Evolutionary conservation across 2,329 filamentous ascomycete species (phyloP).

Genomic region (Orbilia ellipsospora): DNA sequence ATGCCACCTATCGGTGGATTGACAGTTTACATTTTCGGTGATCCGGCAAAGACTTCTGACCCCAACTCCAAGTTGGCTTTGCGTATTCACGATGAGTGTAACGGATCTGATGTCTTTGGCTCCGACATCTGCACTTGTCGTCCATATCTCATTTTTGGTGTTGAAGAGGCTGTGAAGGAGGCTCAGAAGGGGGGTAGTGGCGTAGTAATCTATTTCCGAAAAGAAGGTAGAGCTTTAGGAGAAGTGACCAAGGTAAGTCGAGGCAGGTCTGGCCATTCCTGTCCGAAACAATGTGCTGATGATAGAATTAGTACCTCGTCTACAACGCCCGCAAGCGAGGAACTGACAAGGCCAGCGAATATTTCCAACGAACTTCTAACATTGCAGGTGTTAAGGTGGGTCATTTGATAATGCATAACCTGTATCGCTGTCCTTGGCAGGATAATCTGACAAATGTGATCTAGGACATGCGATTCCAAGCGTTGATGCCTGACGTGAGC

Average conservation of each 20-base stretch:
- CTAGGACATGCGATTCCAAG: slow-evolving; percentile 90
- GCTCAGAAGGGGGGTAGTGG: slow-evolving; percentile 93
- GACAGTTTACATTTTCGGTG: slow-evolving; percentile 97
- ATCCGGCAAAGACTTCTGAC: slow-evolving; percentile 92
- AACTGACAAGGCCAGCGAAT: slow-evolving; percentile 83
- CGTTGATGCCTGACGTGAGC: slow-evolving; percentile 84
- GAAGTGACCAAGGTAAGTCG: slow-evolving; percentile 87
- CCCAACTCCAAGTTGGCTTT: slow-evolving; percentile 82
- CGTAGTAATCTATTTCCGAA: slow-evolving; percentile 98
- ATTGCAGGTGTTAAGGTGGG: slow-evolving; percentile 90
- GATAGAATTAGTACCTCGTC: slow-evolving; percentile 64
- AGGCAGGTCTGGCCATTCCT: neutral
- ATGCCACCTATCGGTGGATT: slow-evolving; percentile 93
- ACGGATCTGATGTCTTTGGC: slow-evolving; percentile 96
- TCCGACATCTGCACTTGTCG: slow-evolving; percentile 98
- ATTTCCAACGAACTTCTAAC: slow-evolving; percentile 91
- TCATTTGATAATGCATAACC: slow-evolving; percentile 13
- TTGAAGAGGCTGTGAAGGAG: slow-evolving; percentile 96
- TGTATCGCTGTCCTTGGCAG: slow-evolving; percentile 8
- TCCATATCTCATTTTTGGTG: slow-evolving; percentile 95
- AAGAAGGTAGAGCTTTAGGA: slow-evolving; percentile 92
- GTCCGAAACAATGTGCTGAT: neutral
- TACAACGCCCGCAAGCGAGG: slow-evolving; percentile 86
- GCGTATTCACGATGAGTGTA: slow-evolving; percentile 88
- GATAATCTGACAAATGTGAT: slow-evolving; percentile 53